phyloP scores from a whole-genome alignment of 116 monocot species.

The Dioscorea cayenensis region DNA sequence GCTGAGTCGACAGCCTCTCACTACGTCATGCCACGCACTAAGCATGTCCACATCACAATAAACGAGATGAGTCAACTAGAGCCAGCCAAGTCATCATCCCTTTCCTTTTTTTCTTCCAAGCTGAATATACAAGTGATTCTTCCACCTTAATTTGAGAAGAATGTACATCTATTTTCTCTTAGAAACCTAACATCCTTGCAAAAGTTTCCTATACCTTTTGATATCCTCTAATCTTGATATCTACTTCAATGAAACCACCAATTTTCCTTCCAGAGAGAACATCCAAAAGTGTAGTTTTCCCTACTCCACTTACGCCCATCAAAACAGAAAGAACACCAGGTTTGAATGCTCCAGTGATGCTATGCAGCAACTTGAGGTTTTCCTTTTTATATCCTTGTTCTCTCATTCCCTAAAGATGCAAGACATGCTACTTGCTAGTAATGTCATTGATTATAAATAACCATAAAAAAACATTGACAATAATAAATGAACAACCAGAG shows the following conservation, averaged over 20 bases:
- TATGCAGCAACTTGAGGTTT: conserved; percentile 60
- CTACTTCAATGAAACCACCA: conserved; percentile 71
- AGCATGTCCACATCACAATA: no score
- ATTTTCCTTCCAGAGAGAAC: conserved; percentile 84
- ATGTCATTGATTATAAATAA: background rate
- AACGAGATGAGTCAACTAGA: no score
- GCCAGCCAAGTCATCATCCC: no score
- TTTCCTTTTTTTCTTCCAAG: conserved; percentile 21
- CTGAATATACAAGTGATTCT: conserved; percentile 76
- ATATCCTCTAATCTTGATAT: conserved; percentile 74
- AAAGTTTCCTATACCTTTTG: conserved; percentile 73
- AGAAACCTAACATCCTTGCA: conserved; percentile 82
- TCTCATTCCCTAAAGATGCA: conserved; percentile 51
- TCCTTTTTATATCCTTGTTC: conserved; percentile 50
- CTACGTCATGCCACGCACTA: no score
- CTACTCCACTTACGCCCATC: conserved; percentile 86
- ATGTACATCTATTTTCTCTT: conserved; percentile 75
- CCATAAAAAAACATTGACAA: background rate
- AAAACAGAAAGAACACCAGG: conserved; percentile 69
- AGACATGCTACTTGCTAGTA: background rate
- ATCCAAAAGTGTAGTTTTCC: conserved; percentile 85
- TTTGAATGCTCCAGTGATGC: conserved; percentile 68
- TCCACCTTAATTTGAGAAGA: conserved; percentile 86
- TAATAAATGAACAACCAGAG: conserved; percentile 32
- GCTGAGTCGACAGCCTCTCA: no score